Conservation (phyloP, 768 basidiomycete genomes). For the Pisolithus tinctorius region DNA sequence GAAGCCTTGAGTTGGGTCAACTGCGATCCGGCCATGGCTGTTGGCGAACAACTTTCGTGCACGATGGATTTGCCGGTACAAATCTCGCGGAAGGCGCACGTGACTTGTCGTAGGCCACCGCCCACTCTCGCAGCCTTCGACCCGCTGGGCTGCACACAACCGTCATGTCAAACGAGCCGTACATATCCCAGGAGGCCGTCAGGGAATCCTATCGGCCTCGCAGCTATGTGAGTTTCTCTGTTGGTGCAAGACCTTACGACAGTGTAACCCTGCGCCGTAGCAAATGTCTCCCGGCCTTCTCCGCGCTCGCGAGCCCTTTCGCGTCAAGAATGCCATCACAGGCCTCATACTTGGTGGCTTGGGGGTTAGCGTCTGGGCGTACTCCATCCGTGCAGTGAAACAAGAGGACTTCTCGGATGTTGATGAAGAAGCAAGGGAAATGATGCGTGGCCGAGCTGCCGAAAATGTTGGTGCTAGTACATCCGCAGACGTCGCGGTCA, state of each 20-base stretch:
- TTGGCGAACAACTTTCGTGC: not conserved
- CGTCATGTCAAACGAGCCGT: slow-evolving; percentile 29
- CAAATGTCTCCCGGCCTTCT: slow-evolving; percentile 81
- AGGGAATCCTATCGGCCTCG: slow-evolving; percentile 33
- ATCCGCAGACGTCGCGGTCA: slow-evolving; percentile 1
- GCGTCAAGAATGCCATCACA: slow-evolving; percentile 69
- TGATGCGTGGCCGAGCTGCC: slow-evolving; percentile 27
- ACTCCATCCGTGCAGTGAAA: slow-evolving; percentile 90
- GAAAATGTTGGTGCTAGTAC: slow-evolving; percentile 14
- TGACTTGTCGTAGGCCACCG: too few relatives aligned
- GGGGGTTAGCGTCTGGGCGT: slow-evolving; percentile 78
- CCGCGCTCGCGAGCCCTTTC: slow-evolving; percentile 84
- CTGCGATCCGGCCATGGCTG: slow-evolving; percentile 74
- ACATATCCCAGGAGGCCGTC: slow-evolving; percentile 28
- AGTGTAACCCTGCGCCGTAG: slow-evolving; percentile 33
- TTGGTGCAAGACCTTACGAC: not conserved
- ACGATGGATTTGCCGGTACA: not conserved
- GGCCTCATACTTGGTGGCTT: slow-evolving; percentile 69
- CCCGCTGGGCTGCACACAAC: too few relatives aligned
- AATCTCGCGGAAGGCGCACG: too few relatives aligned
- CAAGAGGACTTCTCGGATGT: slow-evolving; percentile 90
- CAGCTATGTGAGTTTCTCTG: slow-evolving; percentile 27
- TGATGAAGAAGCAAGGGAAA: slow-evolving; percentile 66
- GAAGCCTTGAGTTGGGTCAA: slow-evolving; percentile 86
- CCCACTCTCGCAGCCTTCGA: too few relatives aligned